phyloP scores from a whole-genome alignment of 306 rosid genomes.

The Mucuna pruriens region DNA sequence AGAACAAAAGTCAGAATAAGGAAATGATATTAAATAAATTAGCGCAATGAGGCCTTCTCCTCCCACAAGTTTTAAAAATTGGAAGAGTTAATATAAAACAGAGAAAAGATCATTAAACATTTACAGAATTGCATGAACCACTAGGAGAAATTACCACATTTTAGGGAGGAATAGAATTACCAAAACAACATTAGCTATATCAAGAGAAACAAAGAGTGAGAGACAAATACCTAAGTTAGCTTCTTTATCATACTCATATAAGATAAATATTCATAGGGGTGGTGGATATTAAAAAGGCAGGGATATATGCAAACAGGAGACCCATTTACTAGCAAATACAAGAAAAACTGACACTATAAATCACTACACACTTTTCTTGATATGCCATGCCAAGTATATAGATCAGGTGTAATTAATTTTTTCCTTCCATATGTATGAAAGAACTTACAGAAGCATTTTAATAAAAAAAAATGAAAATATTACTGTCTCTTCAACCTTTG shows the following conservation, averaged over 20 bases:
- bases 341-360: constrained; percentile 12
- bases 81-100: background rate
- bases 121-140: background rate
- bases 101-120: background rate
- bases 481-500: background rate
- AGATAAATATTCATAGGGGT: background rate
- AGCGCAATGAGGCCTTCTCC: background rate
- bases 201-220: background rate
- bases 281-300: constrained; percentile 9
- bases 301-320: background rate
- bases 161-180: background rate
- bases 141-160: background rate
- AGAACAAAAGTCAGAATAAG: background rate
- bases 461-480: constrained; percentile 30
- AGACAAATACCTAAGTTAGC: background rate
- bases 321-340: constrained; percentile 16
- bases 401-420: background rate
- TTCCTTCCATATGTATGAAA: constrained; percentile 3
- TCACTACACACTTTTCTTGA: constrained; percentile 10
- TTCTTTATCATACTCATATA: constrained; percentile 7
- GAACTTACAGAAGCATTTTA: constrained; percentile 17
- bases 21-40: constrained; percentile 16
- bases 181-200: background rate
- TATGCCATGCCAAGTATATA: constrained; percentile 7
- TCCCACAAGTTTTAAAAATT: background rate